These are phyloP conservation scores for Aureobasidium melanogenum DNA, from an alignment of 2,329 filamentous ascomycete species.

Conservation along the genomic window DNA sequence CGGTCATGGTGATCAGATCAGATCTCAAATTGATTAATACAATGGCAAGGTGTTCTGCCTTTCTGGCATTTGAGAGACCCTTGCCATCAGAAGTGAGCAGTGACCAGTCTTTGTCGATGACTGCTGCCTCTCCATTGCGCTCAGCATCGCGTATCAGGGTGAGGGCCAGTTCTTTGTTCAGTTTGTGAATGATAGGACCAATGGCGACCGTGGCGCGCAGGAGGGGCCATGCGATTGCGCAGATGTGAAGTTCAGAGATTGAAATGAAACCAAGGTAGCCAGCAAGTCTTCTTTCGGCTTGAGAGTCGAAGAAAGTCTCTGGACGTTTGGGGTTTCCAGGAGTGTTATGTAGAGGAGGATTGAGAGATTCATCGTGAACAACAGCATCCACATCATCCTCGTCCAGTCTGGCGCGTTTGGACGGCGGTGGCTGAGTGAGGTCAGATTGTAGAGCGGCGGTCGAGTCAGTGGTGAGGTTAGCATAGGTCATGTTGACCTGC, in stretches of 20 bases:
- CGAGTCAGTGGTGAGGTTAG: background rate
- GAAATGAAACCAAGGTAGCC: background rate
- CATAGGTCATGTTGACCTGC: background rate
- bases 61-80: background rate
- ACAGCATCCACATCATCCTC: background rate
- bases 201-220: background rate
- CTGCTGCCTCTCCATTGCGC: background rate
- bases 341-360: background rate
- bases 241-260: background rate
- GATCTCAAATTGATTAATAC: background rate
- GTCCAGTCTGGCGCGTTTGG: background rate
- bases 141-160: background rate
- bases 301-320: background rate
- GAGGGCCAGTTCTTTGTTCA: background rate
- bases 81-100: slow-evolving; percentile 1
- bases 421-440: background rate
- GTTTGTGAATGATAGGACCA: background rate
- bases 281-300: background rate
- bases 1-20: background rate
- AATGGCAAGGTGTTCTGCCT: background rate
- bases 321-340: background rate
- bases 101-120: background rate
- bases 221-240: background rate
- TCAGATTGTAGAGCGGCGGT: background rate
- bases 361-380: background rate